phyloP scores from a whole-genome alignment of 176 grass and related monocot species.

The Rhynchospora pubera region DNA sequence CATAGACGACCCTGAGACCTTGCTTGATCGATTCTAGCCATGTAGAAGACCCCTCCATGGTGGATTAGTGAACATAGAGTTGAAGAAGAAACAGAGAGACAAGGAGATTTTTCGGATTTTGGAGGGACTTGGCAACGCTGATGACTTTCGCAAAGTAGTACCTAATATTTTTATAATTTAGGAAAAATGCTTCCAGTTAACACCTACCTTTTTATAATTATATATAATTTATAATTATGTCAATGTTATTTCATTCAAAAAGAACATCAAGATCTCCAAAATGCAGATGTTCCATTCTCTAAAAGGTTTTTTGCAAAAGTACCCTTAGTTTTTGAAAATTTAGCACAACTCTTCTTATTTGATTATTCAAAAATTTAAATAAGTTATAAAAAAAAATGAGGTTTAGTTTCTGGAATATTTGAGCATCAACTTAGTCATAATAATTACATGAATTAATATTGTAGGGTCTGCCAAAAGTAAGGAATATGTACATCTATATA shows the following conservation, averaged over 20 bases:
- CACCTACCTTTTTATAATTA: no score
- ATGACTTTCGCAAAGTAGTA: not conserved
- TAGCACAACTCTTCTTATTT: no score
- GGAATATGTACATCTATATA: not conserved
- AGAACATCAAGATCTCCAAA: no score
- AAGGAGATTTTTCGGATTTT: not conserved
- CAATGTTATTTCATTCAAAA: not conserved
- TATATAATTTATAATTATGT: not conserved
- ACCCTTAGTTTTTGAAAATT: not conserved
- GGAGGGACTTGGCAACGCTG: not conserved
- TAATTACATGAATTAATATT: no score
- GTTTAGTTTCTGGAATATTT: no score
- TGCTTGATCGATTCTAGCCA: not conserved
- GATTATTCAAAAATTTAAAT: no score
- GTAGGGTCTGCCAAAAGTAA: no score
- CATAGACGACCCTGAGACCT: conserved; percentile 46
- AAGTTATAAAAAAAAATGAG: no score
- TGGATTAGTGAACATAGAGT: not conserved
- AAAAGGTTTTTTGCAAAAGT: not conserved
- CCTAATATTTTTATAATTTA: not conserved
- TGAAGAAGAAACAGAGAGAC: not conserved
- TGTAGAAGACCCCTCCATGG: not conserved
- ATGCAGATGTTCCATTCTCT: not conserved
- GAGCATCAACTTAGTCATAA: no score
- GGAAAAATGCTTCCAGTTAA: no score